phyloP scores from a whole-genome alignment of 2,329 filamentous ascomycete species.

The Dactylonectria macrodidyma region DNA sequence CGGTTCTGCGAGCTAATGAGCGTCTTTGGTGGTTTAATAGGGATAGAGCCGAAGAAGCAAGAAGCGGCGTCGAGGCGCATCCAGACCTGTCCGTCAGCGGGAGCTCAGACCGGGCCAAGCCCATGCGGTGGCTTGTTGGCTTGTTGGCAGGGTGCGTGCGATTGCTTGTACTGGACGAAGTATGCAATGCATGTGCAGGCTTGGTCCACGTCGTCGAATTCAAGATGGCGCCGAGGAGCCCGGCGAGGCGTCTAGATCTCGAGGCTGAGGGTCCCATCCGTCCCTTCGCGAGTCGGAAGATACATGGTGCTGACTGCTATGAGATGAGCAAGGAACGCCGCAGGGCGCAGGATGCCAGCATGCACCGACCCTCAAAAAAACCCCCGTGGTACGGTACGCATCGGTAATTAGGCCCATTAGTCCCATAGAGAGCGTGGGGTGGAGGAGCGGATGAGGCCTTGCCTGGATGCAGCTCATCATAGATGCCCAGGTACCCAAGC shows the following conservation, averaged over 20 bases:
- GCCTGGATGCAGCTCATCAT: slow-evolving; percentile 26
- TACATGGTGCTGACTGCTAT: slow-evolving; percentile 25
- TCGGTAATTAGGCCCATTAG: slow-evolving; percentile 35
- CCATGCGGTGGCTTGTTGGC: slow-evolving; percentile 22
- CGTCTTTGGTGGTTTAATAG: slow-evolving; percentile 31
- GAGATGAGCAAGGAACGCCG: slow-evolving; percentile 25
- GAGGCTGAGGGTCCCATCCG: not conserved
- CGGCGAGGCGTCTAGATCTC: slow-evolving; percentile 22
- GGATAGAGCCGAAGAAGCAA: slow-evolving; percentile 36
- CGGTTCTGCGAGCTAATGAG: slow-evolving; percentile 37
- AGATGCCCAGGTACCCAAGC: slow-evolving; percentile 19
- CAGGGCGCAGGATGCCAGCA: not conserved
- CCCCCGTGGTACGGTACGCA: slow-evolving; percentile 20
- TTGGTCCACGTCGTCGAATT: slow-evolving; percentile 11
- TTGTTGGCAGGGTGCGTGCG: slow-evolving; percentile 31
- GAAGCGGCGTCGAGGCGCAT: slow-evolving; percentile 31
- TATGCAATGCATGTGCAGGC: slow-evolving; percentile 14
- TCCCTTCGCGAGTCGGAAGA: slow-evolving; percentile 16
- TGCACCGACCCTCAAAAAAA: slow-evolving; percentile 14
- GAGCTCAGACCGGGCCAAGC: slow-evolving; percentile 33
- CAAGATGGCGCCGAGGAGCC: slow-evolving; percentile 19
- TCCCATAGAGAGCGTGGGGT: slow-evolving; percentile 27
- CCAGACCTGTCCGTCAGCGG: slow-evolving; percentile 30
- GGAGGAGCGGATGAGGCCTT: slow-evolving; percentile 10
- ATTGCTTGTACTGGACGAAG: not conserved